These are phyloP conservation scores for Chlorencoelia australis DNA, from an alignment of 2,329 filamentous ascomycete genomes.

Conservation along the genomic window DNA sequence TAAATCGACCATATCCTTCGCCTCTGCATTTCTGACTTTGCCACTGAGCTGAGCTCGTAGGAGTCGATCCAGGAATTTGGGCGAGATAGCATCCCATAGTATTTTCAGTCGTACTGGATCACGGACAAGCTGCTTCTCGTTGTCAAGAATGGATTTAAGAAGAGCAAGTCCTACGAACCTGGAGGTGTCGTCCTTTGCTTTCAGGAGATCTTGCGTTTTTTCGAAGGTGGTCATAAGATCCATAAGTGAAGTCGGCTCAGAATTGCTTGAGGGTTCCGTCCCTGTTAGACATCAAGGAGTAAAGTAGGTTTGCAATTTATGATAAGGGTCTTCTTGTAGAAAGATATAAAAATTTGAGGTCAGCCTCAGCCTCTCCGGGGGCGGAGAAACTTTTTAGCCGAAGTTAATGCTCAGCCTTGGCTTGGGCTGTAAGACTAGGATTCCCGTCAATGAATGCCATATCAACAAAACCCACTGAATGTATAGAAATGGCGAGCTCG, in stretches of 20 bases:
- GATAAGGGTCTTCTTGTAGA: too few species aligned
- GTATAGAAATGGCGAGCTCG: slow-evolving; percentile 26
- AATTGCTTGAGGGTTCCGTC: too few species aligned
- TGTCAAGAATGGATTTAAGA: slow-evolving; percentile 56
- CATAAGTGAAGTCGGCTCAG: slow-evolving; percentile 2
- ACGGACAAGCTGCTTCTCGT: slow-evolving; percentile 39
- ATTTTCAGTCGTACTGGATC: slow-evolving; percentile 36
- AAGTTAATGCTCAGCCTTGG: too few species aligned
- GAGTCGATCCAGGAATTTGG: slow-evolving; percentile 54
- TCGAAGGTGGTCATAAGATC: slow-evolving; percentile 28
- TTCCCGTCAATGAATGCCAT: too few species aligned
- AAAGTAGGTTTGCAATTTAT: too few species aligned
- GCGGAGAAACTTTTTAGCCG: too few species aligned
- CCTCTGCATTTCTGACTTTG: slow-evolving; percentile 31
- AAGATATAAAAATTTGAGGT: too few species aligned
- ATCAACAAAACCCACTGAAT: slow-evolving; percentile 10
- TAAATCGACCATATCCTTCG: slow-evolving; percentile 51
- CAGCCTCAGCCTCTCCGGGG: too few species aligned
- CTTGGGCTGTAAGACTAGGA: too few species aligned
- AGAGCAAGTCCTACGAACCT: slow-evolving; percentile 59
- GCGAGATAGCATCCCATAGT: slow-evolving; percentile 50
- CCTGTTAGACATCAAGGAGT: too few species aligned
- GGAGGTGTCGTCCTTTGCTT: slow-evolving; percentile 54
- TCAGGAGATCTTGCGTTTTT: slow-evolving; percentile 46
- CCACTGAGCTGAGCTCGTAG: slow-evolving; percentile 41